phyloP scores from a whole-genome alignment of 768 basidiomycete genomes.

The Boletus reticuloceps region DNA sequence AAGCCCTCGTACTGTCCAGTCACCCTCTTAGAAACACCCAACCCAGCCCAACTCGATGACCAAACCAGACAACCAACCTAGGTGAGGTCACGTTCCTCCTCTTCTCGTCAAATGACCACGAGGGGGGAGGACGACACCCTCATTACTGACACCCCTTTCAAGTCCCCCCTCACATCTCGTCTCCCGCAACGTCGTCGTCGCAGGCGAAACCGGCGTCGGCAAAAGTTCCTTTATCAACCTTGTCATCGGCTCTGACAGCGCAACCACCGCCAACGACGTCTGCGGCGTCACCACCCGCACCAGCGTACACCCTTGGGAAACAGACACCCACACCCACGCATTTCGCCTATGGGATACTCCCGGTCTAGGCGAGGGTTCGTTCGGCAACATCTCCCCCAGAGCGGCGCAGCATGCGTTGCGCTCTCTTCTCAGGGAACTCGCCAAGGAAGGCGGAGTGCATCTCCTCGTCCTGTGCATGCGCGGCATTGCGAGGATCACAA shows the following conservation, averaged over 20 bases:
- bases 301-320: constrained; percentile 16
- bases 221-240: constrained; percentile 29
- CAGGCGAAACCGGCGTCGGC: constrained; percentile 25
- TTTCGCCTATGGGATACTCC: constrained; percentile 27
- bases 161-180: constrained; percentile 4
- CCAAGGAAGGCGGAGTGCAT: constrained; percentile 23
- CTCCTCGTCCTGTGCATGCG: constrained; percentile 28
- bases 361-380: constrained; percentile 21
- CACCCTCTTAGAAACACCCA: neutral
- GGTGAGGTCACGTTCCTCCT: constrained; percentile 2
- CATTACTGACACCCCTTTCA: neutral
- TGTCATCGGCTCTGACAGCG: constrained; percentile 11
- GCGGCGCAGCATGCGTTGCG: constrained; percentile 20
- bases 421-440: constrained; percentile 15
- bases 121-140: no score
- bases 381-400: constrained; percentile 20
- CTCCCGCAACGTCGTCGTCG: constrained; percentile 21
- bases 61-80: constrained; percentile 4
- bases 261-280: constrained; percentile 20
- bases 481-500: constrained; percentile 16
- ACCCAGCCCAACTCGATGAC: constrained; percentile 2
- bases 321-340: constrained; percentile 13
- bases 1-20: no score
- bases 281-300: constrained; percentile 20
- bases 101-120: neutral